These are phyloP conservation scores for Daldinia caldariorum DNA, from an alignment of 495 filamentous ascomycete species.

Conservation along the genomic window DNA sequence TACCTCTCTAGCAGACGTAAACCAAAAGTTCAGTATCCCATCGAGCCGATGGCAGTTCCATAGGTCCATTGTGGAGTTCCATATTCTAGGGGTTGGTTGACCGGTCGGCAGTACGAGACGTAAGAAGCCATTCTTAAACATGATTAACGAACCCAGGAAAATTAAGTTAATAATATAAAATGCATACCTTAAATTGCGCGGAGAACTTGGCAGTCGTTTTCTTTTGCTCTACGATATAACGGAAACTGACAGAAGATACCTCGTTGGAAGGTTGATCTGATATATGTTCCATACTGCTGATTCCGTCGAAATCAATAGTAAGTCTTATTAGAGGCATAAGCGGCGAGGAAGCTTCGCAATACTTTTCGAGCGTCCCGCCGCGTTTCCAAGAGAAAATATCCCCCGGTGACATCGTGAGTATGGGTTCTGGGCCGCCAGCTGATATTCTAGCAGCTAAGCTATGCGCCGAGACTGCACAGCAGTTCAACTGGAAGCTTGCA, in stretches of 20 bases:
- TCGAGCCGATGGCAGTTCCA: neutral
- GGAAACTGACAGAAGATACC: neutral
- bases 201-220: neutral
- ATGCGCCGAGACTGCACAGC: neutral
- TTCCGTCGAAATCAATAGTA: neutral
- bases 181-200: neutral
- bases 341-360: neutral
- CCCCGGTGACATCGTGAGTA: neutral
- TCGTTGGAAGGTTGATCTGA: too few species aligned
- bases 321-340: neutral
- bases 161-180: neutral
- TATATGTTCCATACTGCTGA: neutral
- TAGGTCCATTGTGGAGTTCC: neutral
- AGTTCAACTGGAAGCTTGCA: neutral
- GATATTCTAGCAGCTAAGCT: neutral
- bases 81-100: neutral
- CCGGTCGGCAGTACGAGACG: neutral
- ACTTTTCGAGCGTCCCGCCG: neutral
- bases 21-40: neutral
- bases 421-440: neutral
- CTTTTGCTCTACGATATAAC: neutral
- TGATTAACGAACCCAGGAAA: neutral
- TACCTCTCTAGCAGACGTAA: neutral
- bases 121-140: neutral
- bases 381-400: neutral